These are phyloP conservation scores for Colletotrichum australisinense DNA, from an alignment of 2,329 filamentous ascomycete species.

Conservation along the genomic window DNA sequence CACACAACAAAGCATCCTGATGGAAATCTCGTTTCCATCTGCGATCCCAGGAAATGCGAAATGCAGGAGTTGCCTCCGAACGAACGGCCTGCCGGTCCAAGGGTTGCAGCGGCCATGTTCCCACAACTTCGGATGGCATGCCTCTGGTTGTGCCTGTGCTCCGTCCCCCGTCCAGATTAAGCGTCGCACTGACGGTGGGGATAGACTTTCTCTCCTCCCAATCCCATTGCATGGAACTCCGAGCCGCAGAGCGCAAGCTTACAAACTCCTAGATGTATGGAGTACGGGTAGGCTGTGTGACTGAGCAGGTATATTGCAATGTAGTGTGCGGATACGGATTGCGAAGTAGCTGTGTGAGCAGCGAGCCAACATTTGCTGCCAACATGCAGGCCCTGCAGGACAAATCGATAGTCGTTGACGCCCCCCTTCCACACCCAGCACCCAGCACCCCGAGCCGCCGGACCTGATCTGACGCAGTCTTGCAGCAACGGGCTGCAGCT, in stretches of 20 bases:
- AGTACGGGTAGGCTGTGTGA: no score
- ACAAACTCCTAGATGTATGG: neutral
- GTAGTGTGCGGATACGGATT: no score
- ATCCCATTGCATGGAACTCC: neutral
- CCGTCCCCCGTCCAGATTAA: constrained; percentile 28
- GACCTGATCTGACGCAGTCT: constrained; percentile 10
- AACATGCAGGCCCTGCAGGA: constrained; percentile 12
- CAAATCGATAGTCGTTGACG: constrained; percentile 26
- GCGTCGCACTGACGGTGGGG: constrained; percentile 18
- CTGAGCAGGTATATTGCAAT: no score
- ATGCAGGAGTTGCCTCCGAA: neutral
- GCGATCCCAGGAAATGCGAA: neutral
- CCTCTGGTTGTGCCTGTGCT: constrained; percentile 24
- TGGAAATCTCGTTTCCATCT: neutral
- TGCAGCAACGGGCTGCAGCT: constrained; percentile 5
- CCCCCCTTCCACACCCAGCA: neutral
- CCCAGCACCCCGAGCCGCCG: constrained; percentile 12
- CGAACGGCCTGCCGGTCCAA: neutral
- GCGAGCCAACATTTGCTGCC: neutral
- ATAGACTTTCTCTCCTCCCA: neutral
- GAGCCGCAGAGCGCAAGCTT: constrained; percentile 26
- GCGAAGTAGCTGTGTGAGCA: no score
- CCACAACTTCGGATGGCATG: constrained; percentile 20
- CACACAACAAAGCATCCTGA: neutral
- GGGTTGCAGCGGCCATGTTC: neutral